phyloP scores from a whole-genome alignment of 192 early-diverging fungal species.

The Pilaira anomala region DNA sequence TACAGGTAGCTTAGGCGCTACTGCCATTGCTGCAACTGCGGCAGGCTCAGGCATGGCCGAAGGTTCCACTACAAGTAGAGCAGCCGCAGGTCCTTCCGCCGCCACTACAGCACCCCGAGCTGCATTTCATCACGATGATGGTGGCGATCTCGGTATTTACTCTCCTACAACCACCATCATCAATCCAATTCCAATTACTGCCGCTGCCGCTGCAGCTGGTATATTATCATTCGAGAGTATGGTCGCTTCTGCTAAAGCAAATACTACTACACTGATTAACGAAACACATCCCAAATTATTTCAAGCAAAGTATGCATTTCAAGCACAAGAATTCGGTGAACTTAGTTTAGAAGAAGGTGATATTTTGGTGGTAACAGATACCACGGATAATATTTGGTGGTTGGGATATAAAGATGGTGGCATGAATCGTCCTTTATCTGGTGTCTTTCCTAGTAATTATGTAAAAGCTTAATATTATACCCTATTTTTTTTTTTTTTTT shows the following conservation, averaged over 20 bases:
- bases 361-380: slow-evolving; percentile 68
- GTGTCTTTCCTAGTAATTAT: slow-evolving; percentile 77
- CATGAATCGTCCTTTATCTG: slow-evolving; percentile 51
- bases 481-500: no score
- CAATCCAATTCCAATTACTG: neutral
- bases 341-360: slow-evolving; percentile 64
- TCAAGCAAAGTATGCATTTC: slow-evolving; percentile 68
- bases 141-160: no score
- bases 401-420: slow-evolving; percentile 65
- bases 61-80: neutral
- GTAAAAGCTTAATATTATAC: slow-evolving; percentile 36
- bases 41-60: no score
- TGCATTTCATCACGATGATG: no score
- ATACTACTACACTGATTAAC: neutral
- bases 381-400: slow-evolving; percentile 79
- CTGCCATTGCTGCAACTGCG: neutral
- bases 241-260: neutral
- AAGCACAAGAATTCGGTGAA: slow-evolving; percentile 69
- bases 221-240: slow-evolving; percentile 4
- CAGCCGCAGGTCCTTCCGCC: neutral
- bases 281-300: slow-evolving; percentile 40
- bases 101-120: no score
- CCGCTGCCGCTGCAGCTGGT: slow-evolving; percentile 1
- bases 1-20: neutral
- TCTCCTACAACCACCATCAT: neutral